Base-by-base conservation (phyloP, 768 basidiomycete species). In the Amanita muscaria region DNA sequence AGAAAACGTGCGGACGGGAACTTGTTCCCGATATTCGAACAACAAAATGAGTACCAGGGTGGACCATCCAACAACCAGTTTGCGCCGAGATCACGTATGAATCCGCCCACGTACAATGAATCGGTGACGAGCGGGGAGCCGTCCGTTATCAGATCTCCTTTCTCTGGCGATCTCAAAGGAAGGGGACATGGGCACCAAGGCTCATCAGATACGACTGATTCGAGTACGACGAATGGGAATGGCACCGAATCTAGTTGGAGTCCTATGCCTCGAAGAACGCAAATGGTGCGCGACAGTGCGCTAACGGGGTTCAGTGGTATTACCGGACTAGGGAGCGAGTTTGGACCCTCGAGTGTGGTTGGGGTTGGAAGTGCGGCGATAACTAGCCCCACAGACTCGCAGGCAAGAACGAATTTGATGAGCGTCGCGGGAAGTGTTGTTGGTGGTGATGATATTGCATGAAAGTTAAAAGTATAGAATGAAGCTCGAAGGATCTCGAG, bases 51-150 rank as follows among this genome's bases (percentile, higher is more conserved):
- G 7, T 12, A 29, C 27, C 27, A 29, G 12, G 27, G 6, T 16
- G 29, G 16, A 5, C 18, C 29, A 18, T 19, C 18, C 12, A 10
- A 21, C 11, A 19, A 39, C 12, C 11, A 16, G 18, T 9, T n/a
- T n/a, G 15, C 36, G 15, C 30, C 36, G 5, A 38, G 44, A 22
- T 23, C 27, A n/a, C 44, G 44, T 16, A 14, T 46, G 14, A 46
- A 46, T 23, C 44, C 44, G 3, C 44, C 44, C 9, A 35, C 29
- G 7, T 46, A 46, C 15, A 38, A 18, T n/a, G 44, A 46, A 36
- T 30, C 36, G 4, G 36, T 35, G 27, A 23, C 18, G 10, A 27
- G 25, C 15, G 44, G 44, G 15, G 44, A 46, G 18, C 29, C 43
- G 34, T 19, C 25, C 22, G 19, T 44, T 4, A n/a, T 44, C 22